phyloP scores from a whole-genome alignment of 352 stramenopile species.

The Phytophthora pisi region DNA sequence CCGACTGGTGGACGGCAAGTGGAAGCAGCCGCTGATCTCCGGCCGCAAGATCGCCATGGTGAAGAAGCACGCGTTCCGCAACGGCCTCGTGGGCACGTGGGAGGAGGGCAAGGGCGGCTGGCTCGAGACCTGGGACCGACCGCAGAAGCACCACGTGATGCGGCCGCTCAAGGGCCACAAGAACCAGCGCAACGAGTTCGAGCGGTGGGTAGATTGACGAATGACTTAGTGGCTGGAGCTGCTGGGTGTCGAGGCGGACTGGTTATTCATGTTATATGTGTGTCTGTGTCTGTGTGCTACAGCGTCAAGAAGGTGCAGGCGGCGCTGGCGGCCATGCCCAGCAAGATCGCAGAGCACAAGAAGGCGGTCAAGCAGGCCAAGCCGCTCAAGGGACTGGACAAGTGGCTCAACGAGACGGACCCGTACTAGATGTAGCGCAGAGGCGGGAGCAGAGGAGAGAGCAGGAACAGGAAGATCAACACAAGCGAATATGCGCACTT shows the following conservation, averaged over 20 bases:
- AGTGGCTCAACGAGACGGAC: constrained; percentile 88
- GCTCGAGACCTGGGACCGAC: constrained; percentile 76
- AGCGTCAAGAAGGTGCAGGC: constrained; percentile 89
- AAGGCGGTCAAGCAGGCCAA: constrained; percentile 83
- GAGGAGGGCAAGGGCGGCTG: constrained; percentile 81
- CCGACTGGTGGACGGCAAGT: constrained; percentile 80
- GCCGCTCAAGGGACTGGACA: constrained; percentile 86
- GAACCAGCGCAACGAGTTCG: constrained; percentile 84
- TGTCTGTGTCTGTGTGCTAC: neutral
- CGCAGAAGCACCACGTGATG: constrained; percentile 89
- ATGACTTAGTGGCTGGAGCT: neutral
- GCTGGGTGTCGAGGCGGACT: neutral
- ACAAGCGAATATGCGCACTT: constrained; percentile 13
- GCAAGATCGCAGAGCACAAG: constrained; percentile 89
- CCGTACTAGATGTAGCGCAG: constrained; percentile 65
- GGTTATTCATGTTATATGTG: constrained; percentile 2
- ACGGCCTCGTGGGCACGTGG: constrained; percentile 78
- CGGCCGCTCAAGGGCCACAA: constrained; percentile 80
- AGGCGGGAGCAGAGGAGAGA: constrained; percentile 19
- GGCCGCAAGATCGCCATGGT: constrained; percentile 81
- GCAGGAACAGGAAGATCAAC: constrained; percentile 7
- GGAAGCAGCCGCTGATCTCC: constrained; percentile 83
- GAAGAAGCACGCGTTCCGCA: constrained; percentile 81
- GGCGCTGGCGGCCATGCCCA: constrained; percentile 78
- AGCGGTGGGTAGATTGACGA: constrained; percentile 49